Percentiles rank a stretch among this genome's conserved stretches.
Evolutionary conservation across 768 basidiomycete species (phyloP).

Genomic region (Boletus vermiculosoides): DNA sequence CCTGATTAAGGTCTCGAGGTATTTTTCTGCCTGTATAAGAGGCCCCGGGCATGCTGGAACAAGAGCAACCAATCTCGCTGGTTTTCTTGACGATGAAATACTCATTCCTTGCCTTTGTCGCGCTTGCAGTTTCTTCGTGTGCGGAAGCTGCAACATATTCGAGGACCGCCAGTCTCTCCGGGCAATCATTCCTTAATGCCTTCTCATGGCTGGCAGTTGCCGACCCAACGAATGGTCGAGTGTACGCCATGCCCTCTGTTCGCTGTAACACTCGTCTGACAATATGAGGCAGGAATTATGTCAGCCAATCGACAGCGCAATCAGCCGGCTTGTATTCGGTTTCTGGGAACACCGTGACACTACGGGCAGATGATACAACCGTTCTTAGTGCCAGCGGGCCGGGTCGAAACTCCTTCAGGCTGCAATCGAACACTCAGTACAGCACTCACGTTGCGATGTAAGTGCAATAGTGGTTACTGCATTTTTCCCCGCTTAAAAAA

Average conservation of each 20-base stretch:
- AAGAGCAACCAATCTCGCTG: neutral
- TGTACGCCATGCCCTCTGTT: slow-evolving; percentile 16
- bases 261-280: neutral
- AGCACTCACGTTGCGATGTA: slow-evolving; percentile 35
- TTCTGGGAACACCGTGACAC: slow-evolving; percentile 37
- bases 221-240: slow-evolving; percentile 37
- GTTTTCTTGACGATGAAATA: slow-evolving; percentile 1
- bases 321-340: slow-evolving; percentile 58
- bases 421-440: slow-evolving; percentile 32
- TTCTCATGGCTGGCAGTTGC: slow-evolving; percentile 29
- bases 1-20: neutral
- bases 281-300: slow-evolving; percentile 38
- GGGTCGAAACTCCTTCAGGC: slow-evolving; percentile 39
- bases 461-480: neutral
- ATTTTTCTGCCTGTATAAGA: slow-evolving; percentile 13
- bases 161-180: slow-evolving; percentile 45
- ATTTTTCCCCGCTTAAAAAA: neutral
- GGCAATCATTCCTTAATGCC: slow-evolving; percentile 46
- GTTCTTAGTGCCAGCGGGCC: slow-evolving; percentile 28
- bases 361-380: slow-evolving; percentile 35
- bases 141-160: slow-evolving; percentile 44
- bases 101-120: slow-evolving; percentile 2
- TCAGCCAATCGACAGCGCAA: slow-evolving; percentile 46
- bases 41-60: neutral
- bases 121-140: slow-evolving; percentile 5